Evolutionary conservation across 2,329 filamentous ascomycete species (phyloP).

Genomic region (Xylariaceae sp.): DNA sequence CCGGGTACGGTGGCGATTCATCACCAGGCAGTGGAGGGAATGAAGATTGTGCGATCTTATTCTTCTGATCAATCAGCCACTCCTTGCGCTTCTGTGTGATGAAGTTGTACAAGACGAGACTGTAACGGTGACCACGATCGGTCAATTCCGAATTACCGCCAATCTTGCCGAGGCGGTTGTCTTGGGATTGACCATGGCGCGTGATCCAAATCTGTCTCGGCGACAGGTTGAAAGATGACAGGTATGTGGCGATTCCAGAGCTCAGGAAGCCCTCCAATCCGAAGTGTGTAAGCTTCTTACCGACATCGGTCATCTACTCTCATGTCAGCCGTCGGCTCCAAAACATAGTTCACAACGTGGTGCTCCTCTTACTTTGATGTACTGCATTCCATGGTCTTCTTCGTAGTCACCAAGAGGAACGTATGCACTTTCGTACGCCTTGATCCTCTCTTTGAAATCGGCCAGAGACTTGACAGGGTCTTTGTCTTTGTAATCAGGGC

Average conservation of each 20-base stretch:
- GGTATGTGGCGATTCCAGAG: conserved; percentile 86
- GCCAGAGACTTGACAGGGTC: conserved; percentile 77
- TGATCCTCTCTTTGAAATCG: conserved; percentile 90
- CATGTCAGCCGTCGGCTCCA: conserved; percentile 25
- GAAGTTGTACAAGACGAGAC: conserved; percentile 72
- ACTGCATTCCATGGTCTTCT: conserved; percentile 84
- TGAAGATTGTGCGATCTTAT: conserved; percentile 67
- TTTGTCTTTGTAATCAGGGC: conserved; percentile 92
- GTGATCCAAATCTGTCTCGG: conserved; percentile 98
- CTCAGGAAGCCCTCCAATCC: conserved; percentile 89
- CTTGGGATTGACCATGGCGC: conserved; percentile 82
- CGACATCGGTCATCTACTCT: conserved; percentile 84
- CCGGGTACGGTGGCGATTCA: conserved; percentile 89
- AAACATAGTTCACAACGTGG: background rate
- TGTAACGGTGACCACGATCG: conserved; percentile 73
- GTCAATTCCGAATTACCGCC: conserved; percentile 82
- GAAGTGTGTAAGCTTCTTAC: conserved; percentile 86
- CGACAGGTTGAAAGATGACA: conserved; percentile 94
- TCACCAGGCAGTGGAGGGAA: conserved; percentile 91
- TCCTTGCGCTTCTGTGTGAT: conserved; percentile 72
- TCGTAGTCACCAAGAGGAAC: conserved; percentile 86
- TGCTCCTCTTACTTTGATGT: conserved; percentile 61
- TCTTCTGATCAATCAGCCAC: conserved; percentile 79
- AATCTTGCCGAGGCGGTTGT: conserved; percentile 83
- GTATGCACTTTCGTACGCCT: conserved; percentile 91